phyloP scores from a whole-genome alignment of 2,329 filamentous ascomycete species.

The Trichoderma semiorbis region DNA sequence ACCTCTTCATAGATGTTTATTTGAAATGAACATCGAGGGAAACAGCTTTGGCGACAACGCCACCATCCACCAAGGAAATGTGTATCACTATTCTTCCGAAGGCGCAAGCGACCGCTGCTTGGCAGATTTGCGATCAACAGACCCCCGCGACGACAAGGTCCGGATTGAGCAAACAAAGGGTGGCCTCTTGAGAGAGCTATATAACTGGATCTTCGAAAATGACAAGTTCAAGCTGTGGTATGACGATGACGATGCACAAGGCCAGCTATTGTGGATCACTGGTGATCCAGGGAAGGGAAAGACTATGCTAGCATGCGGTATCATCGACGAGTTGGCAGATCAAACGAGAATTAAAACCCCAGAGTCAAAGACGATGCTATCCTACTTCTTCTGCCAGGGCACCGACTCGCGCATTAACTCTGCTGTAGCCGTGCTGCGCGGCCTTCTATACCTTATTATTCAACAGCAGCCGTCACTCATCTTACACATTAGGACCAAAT shows the following conservation, averaged over 20 bases:
- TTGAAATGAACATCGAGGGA: not conserved
- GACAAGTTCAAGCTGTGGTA: constrained; percentile 23
- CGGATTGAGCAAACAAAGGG: constrained; percentile 30
- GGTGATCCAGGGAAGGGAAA: constrained; percentile 42
- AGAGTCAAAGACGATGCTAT: constrained; percentile 5
- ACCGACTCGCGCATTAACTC: constrained; percentile 34
- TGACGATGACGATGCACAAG: constrained; percentile 6
- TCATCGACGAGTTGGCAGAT: constrained; percentile 25
- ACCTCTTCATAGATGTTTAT: not conserved
- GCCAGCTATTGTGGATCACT: constrained; percentile 36
- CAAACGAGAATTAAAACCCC: not conserved
- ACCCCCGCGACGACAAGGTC: constrained; percentile 26
- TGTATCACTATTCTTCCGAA: not conserved
- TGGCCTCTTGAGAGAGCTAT: constrained; percentile 24
- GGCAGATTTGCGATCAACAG: not conserved
- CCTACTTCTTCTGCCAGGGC: constrained; percentile 6
- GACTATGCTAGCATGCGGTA: constrained; percentile 40
- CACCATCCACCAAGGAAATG: not conserved
- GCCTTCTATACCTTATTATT: constrained; percentile 41
- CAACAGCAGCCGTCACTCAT: constrained; percentile 32
- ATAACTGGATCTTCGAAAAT: constrained; percentile 33
- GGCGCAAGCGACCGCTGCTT: not conserved
- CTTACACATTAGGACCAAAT: constrained; percentile 32
- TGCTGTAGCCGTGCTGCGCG: constrained; percentile 39
- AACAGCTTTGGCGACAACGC: not conserved